Evolutionary conservation across 192 early-diverging fungal species (phyloP), one percentile per base, ranked within the genome.

Genomic region (Coemansia sp.): DNA sequence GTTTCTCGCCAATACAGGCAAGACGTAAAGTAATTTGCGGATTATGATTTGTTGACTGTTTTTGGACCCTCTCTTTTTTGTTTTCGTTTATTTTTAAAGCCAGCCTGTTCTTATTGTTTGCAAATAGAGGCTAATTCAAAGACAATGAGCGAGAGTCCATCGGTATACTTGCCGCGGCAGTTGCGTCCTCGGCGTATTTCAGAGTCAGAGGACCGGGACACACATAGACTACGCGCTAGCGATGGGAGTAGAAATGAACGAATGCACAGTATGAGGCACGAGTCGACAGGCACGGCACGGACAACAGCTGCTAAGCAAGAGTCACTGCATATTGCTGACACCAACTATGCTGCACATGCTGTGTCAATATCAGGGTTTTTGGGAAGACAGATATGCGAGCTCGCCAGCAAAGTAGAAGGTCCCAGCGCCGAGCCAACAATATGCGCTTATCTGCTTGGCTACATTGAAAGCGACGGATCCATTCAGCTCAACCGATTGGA

Each of bases 401-500:
- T 79, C 19, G 50, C 29, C 5, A 17, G 29, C 6, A 17, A n/a
- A 2, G 17, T 37, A 0, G 17, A 21, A 2, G 4, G n/a, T 11
- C 39, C 41, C 10, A 47, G 48, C 6, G 17, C 12, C 1, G 65
- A 65, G 35, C 57, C 62, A 4, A 23, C 47, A 2, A 48, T 75
- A 17, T 65, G 61, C 19, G 72, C 72, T 7, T 80, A 68, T 50
- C 49, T 80, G 14, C 62, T 80, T 21, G 77, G 77, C 12, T 75
- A 80, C 19, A 17, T 62, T 19, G 72, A 75, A 15, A 41, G 61
- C 43, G 69, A 80, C 24, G 72, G 69, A n/a, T 57, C 72, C 4
- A 48, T 68, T n/a, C 47, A 74, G 43, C 61, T 80, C 24, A 80
- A 80, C 43, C 61, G 65, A 39, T 66, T 80, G 32, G 77, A 80